phyloP scores from a whole-genome alignment of 495 filamentous ascomycete species.

The Aspergillus cristatus region DNA sequence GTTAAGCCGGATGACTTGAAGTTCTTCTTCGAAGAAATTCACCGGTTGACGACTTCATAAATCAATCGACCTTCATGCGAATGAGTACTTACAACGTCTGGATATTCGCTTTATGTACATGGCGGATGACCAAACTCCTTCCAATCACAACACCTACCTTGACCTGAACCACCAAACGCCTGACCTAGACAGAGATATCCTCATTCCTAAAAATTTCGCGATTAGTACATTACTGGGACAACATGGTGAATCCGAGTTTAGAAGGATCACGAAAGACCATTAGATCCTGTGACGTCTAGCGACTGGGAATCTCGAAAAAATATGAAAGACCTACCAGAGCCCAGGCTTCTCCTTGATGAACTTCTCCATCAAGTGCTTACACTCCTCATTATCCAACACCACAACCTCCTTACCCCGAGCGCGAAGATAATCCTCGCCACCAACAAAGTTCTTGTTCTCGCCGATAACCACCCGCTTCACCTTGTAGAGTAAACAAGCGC shows the following conservation, averaged over 20 bases:
- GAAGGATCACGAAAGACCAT: too few relatives aligned
- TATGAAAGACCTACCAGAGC: conserved; percentile 51
- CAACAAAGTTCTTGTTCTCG: conserved; percentile 71
- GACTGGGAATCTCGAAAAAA: background rate
- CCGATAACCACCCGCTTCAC: conserved; percentile 75
- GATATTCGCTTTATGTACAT: conserved; percentile 8
- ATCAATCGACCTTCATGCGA: background rate
- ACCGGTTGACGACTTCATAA: conserved; percentile 43
- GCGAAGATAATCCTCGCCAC: conserved; percentile 66
- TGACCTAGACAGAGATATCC: conserved; percentile 56
- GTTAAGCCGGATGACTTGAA: conserved; percentile 86
- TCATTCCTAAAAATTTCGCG: conserved; percentile 65
- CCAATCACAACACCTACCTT: conserved; percentile 1
- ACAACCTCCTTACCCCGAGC: conserved; percentile 67
- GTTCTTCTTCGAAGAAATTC: conserved; percentile 90
- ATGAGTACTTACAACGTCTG: conserved; percentile 6
- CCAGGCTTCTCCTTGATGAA: conserved; percentile 72
- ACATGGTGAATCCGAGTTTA: too few relatives aligned
- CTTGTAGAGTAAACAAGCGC: conserved; percentile 73
- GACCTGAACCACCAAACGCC: too few relatives aligned
- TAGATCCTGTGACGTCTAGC: too few relatives aligned
- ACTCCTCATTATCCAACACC: conserved; percentile 59
- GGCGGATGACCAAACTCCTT: background rate
- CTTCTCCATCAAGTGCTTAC: conserved; percentile 61
- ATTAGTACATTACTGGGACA: too few relatives aligned